A percentile compares a stretch with the other conserved stretches of the same genome.
These are phyloP conservation scores for Veloboletus limbatus DNA, from an alignment of 1,284 basidiomycete genomes.

Conservation along the genomic window DNA sequence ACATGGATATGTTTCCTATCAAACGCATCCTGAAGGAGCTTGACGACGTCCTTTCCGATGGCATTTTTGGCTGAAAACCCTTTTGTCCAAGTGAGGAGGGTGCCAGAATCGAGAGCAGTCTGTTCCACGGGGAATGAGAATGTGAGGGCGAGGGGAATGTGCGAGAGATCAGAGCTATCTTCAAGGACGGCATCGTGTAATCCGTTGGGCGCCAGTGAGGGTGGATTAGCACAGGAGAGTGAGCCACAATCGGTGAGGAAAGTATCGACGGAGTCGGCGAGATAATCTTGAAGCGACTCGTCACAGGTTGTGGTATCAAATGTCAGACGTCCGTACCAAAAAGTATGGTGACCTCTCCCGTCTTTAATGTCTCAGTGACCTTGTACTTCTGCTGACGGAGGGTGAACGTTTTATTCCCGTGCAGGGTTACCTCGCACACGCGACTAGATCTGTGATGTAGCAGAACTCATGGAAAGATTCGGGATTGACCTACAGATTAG, in stretches of 20 bases:
- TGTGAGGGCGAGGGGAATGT: conserved; percentile 83
- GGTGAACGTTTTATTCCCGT: conserved; percentile 85
- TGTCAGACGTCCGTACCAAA: conserved; percentile 62
- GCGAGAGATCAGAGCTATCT: conserved; percentile 42
- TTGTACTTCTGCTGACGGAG: conserved; percentile 93
- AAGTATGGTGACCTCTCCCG: conserved; percentile 77
- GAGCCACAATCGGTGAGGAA: conserved; percentile 75
- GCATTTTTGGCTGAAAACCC: conserved; percentile 91
- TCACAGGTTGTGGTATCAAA: conserved; percentile 6
- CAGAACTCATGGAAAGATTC: background rate
- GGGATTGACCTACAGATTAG: conserved; percentile 72
- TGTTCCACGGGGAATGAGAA: conserved; percentile 99
- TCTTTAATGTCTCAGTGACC: conserved; percentile 87
- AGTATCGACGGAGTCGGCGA: conserved; percentile 92
- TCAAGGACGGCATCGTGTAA: conserved; percentile 23
- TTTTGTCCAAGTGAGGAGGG: conserved; percentile 96
- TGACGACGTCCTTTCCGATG: conserved; percentile 89
- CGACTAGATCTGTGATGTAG: conserved; percentile 52
- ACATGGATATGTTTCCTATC: conserved; percentile 94
- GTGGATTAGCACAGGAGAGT: conserved; percentile 42
- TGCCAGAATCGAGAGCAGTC: conserved; percentile 86
- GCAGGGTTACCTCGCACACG: conserved; percentile 89
- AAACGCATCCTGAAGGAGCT: conserved; percentile 90
- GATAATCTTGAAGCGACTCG: conserved; percentile 66
- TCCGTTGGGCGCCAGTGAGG: conserved; percentile 34